Base-by-base conservation (phyloP, 2,329 filamentous ascomycete genomes). In the Exophiala viscosa region DNA sequence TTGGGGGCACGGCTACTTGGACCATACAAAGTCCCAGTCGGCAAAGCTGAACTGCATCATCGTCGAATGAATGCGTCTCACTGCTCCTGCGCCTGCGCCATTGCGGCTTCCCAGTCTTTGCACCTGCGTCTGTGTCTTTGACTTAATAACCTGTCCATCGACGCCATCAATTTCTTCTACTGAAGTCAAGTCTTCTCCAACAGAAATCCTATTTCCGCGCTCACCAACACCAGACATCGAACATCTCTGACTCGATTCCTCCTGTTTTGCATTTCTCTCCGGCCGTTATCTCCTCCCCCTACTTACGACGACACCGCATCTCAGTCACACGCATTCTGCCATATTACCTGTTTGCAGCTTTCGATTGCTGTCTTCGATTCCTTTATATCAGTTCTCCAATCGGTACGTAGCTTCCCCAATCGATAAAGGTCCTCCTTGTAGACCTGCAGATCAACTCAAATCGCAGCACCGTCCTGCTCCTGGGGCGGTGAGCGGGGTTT, bases 401-500 rank as follows among this genome's bases (percentile, higher is more conserved):
- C 35, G 50, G 50, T 54, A 57, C 32, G 39, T 54, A 31, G 17
- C 44, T 50, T 54, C 50, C 50, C 50, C 54, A 50, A 54, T 40
- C 35, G 35, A 28, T 43, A 15, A 32, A 33, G n/a, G 35, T 36
- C 15, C 49, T 52, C 42, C 41, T 47, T 40, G 34, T 31, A 46
- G 6, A 34, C n/a, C 14, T 31, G 47, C 34, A 36, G 40, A 55
- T 48, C 42, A 38, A 28, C 23, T 33, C 32, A 45, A 45, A 41
- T 34, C 28, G n/a, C 40, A 28, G 23, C 48, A 40, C 39, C 40
- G n/a, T 23, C 11, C 39, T 15, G 15, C 18, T 48, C 32, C 17
- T 11, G 9, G 28, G 44, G 48, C 53, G 53, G 53, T 55, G 44
- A 52, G 36, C 8, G 14, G 32, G 13, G 20, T 15, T 33, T 47